Base-by-base conservation (phyloP, 164 flowering plant genomes). In the Tinospora cordifolia region DNA sequence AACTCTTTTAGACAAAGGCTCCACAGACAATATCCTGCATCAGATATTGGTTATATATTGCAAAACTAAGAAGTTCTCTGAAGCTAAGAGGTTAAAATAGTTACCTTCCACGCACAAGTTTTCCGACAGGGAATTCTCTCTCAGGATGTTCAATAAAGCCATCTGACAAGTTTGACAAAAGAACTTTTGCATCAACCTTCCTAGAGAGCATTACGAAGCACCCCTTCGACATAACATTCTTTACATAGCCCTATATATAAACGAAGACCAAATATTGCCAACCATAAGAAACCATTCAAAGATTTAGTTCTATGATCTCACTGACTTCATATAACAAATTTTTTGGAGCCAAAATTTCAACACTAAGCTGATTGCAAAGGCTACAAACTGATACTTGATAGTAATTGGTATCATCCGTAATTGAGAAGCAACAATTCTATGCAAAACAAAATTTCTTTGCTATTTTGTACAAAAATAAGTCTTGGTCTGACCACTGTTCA, bases 131-230 rank as follows among this genome's bases (percentile, higher is more conserved):
- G 68, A 90, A 95, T 63, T 90, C 98, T 71, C 79, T 83, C 69
- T 79, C 89, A 34, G 85, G 96, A 57, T 87, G 77, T 58, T 86
- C 82, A 70, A 92, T 72, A 83, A 46, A 95, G 30, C 82, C 82
- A 67, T 91, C 89, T 26, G 91, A 86, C 81, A 94, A 81, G 83
- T 94, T 90, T 24, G 94, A 87, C n/a, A 94, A 75, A 30, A 87
- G 90, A 74, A 94, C 78, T 81, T 78, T 92, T 17, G 99, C 99
- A 79, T 94, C 99, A 46, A 94, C 63, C 76, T 88, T 88, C 81
- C 98, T 81, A 5, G 99, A 89, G 25, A 92, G 90, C 85, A 83
- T 68, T 75, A 94, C 83, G 73, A 94, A 93, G 71, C 98, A 93
- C 75, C 99, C 99, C 79, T 86, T 89, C 47, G 97, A 49, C 7